Evolutionary conservation across 2,329 filamentous ascomycete species (phyloP).

Genomic region (Celoporthe dispersa): DNA sequence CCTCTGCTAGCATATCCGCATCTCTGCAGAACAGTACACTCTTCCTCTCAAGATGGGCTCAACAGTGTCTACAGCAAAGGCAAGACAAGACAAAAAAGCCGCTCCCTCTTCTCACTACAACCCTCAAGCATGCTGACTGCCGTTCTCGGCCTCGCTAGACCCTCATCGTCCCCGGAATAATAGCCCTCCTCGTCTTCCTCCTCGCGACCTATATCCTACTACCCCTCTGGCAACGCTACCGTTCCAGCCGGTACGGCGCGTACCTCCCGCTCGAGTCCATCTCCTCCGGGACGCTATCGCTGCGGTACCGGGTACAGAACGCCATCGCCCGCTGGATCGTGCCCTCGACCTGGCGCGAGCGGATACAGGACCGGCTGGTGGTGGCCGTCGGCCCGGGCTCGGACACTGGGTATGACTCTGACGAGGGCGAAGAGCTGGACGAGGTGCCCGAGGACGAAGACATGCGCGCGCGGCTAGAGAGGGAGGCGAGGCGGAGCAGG

Average conservation of each 20-base stretch:
- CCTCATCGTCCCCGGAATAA: slow-evolving; percentile 69
- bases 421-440: slow-evolving; percentile 72
- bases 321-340: slow-evolving; percentile 46
- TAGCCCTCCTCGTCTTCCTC: slow-evolving; percentile 72
- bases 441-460: slow-evolving; percentile 58
- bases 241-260: slow-evolving; percentile 67
- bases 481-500: slow-evolving; percentile 28
- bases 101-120: neutral
- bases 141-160: slow-evolving; percentile 52
- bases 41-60: slow-evolving; percentile 39
- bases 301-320: slow-evolving; percentile 56
- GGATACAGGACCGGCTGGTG: slow-evolving; percentile 45
- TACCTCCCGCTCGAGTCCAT: slow-evolving; percentile 73
- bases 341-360: slow-evolving; percentile 52
- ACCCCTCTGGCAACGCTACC: slow-evolving; percentile 72
- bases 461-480: slow-evolving; percentile 43
- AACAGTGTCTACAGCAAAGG: slow-evolving; percentile 36
- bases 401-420: slow-evolving; percentile 61
- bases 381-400: slow-evolving; percentile 44
- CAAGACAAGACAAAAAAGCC: neutral
- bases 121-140: neutral
- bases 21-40: neutral
- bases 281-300: slow-evolving; percentile 58
- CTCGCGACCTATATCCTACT: slow-evolving; percentile 66
- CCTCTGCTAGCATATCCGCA: neutral